phyloP scores from a whole-genome alignment of 805 yeast genomes.

The Lachancea waltii region DNA sequence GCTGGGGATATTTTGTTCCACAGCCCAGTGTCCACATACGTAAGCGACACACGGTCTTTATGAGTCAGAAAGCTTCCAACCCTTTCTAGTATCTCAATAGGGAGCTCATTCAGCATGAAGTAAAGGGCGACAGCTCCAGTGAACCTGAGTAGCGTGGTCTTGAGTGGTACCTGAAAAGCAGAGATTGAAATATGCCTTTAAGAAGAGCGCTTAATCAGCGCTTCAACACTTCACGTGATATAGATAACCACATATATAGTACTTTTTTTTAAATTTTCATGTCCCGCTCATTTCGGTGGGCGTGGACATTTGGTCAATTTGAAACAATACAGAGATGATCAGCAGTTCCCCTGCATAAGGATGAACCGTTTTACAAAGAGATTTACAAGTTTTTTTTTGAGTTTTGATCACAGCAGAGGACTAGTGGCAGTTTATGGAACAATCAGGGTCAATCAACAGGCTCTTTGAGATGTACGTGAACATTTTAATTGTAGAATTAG shows the following conservation, averaged over 20 bases:
- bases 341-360: conserved; percentile 99
- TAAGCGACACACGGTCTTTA: conserved; percentile 23
- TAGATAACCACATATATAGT: neutral
- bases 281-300: conserved; percentile 31
- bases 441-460: too few relatives aligned
- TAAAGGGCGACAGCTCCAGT: too few relatives aligned
- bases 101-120: conserved; percentile 22
- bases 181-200: too few relatives aligned
- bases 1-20: conserved; percentile 15
- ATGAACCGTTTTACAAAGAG: conserved; percentile 99
- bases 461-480: too few relatives aligned
- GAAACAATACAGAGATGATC: conserved; percentile 99
- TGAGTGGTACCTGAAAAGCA: too few relatives aligned
- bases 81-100: conserved; percentile 18
- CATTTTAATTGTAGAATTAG: too few relatives aligned
- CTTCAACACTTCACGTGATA: neutral
- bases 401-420: too few relatives aligned
- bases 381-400: conserved; percentile 81
- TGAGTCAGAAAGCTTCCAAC: conserved; percentile 18
- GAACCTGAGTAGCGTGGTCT: too few relatives aligned
- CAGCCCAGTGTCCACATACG: conserved; percentile 19
- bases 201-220: neutral
- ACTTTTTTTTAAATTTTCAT: neutral
- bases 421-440: too few relatives aligned
- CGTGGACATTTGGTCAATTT: conserved; percentile 97